phyloP scores from a whole-genome alignment of 2,329 filamentous ascomycete genomes.

The Trichoderma koningii region DNA sequence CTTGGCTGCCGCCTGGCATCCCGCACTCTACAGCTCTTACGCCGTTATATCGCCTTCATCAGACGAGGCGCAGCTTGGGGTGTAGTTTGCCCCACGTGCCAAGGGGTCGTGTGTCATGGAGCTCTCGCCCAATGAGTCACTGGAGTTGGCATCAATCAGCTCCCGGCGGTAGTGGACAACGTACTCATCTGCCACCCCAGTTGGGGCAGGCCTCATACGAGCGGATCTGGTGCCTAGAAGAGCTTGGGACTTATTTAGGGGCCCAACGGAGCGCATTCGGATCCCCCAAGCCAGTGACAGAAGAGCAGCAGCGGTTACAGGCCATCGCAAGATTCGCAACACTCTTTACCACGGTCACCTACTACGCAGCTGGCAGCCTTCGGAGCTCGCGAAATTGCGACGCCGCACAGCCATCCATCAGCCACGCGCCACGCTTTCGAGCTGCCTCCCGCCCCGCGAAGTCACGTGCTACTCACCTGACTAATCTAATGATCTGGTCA shows the following conservation, averaged over 20 bases:
- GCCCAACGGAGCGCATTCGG: neutral
- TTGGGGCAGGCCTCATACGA: slow-evolving; percentile 17
- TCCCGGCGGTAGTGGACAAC: neutral
- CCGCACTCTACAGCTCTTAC: slow-evolving; percentile 5
- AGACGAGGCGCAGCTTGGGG: slow-evolving; percentile 34
- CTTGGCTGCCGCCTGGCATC: slow-evolving; percentile 23
- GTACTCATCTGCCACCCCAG: neutral
- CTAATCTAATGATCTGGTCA: slow-evolving; percentile 39
- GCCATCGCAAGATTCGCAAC: neutral
- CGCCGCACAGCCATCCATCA: slow-evolving; percentile 10
- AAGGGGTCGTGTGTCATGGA: slow-evolving; percentile 8
- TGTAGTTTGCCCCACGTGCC: slow-evolving; percentile 27
- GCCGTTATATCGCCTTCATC: slow-evolving; percentile 15
- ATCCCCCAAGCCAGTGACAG: neutral
- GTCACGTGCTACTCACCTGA: slow-evolving; percentile 38
- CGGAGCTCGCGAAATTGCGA: neutral
- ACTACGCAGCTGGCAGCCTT: too few species aligned
- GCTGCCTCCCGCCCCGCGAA: slow-evolving; percentile 11
- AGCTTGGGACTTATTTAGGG: slow-evolving; percentile 19
- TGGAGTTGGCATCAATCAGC: slow-evolving; percentile 10
- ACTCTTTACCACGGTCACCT: too few species aligned
- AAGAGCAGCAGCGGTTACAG: neutral
- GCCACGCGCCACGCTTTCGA: slow-evolving; percentile 3
- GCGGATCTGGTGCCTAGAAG: slow-evolving; percentile 12
- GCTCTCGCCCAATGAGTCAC: slow-evolving; percentile 20